Evolutionary conservation across 2,329 filamentous ascomycete genomes (phyloP).

Genomic region (Penicillium sp.): DNA sequence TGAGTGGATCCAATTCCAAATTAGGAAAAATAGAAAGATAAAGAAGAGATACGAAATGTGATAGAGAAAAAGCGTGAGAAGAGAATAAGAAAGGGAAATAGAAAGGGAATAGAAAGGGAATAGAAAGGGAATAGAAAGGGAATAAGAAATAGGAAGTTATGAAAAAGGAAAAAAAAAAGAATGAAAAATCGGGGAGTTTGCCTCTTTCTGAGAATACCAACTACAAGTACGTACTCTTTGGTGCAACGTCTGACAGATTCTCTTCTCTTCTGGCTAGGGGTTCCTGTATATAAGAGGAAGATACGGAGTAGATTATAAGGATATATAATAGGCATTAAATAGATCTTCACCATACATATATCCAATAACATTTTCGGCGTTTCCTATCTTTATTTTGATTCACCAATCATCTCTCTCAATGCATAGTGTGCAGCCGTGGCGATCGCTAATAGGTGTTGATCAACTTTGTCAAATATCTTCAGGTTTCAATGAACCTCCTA

Average conservation of each 20-base stretch:
- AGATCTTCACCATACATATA: too few species aligned
- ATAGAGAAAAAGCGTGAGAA: too few species aligned
- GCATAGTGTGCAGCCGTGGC: slow-evolving; percentile 8
- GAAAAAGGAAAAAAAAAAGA: slow-evolving; percentile 7
- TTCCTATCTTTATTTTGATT: background rate
- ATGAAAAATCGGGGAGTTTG: background rate
- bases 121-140: slow-evolving; percentile 6
- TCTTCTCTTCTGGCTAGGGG: background rate
- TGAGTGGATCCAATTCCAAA: background rate
- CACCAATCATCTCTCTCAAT: slow-evolving; percentile 14
- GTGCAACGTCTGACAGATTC: background rate
- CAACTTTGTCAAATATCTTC: background rate
- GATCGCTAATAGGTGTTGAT: slow-evolving; percentile 12
- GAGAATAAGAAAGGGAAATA: background rate
- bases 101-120: slow-evolving; percentile 10
- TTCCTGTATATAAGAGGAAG: too few species aligned
- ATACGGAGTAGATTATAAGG: too few species aligned
- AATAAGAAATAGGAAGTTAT: slow-evolving; percentile 11
- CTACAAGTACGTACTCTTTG: background rate
- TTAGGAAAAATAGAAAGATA: background rate
- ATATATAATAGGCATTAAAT: too few species aligned
- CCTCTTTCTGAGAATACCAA: background rate
- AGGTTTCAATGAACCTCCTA: background rate
- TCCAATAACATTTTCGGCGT: background rate
- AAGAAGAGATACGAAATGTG: background rate